Evolutionary conservation across 306 rosid species (phyloP), one percentile per base, ranked within the genome.

Genomic region (Rosa multiflora): DNA sequence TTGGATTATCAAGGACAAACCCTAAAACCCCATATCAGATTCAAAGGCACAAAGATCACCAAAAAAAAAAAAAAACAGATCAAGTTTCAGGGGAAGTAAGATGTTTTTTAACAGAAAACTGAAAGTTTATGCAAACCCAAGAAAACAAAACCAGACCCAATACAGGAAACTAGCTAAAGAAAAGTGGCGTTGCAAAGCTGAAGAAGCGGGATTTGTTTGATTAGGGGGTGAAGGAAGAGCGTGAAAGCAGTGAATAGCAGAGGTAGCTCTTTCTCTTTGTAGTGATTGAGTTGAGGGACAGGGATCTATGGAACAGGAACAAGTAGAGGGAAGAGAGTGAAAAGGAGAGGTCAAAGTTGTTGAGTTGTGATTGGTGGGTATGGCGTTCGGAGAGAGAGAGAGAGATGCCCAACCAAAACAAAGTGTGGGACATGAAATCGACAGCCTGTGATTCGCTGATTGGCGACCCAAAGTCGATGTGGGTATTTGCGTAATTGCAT

Each of bases 341-440:
- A 68, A 83, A 58, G 75, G 77, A 73, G 73, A 66, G 77, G 88
- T 90, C 85, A 84, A 75, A 79, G 79, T 83, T 80, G 88, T 58
- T 82, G 88, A 90, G 91, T 88, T 85, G 86, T 91, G 93, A 94
- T 94, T 91, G 94, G 98, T 84, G 78, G 85, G 83, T 55, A 68
- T 67, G 88, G 79, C 39, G 70, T 46, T 78, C 73, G 82, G 85
- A 76, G 92, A 79, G 79, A 6, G 87, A 80, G 78, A 67, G 15
- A 51, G 73, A 73, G 68, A 80, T 59, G 70, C 66, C 49, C 67
- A 76, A 29, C 80, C 67, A 43, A 85, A 75, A 49, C 51, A 67
- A 55, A 72, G 4, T 12, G 46, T 42, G 66, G 47, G 76, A 20
- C 53, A 67, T 70, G 81, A 78, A 74, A 73, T 43, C 61, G 86